phyloP scores from a whole-genome alignment of 108 stramenopile species.

The Stephanodiscus minutulus region DNA sequence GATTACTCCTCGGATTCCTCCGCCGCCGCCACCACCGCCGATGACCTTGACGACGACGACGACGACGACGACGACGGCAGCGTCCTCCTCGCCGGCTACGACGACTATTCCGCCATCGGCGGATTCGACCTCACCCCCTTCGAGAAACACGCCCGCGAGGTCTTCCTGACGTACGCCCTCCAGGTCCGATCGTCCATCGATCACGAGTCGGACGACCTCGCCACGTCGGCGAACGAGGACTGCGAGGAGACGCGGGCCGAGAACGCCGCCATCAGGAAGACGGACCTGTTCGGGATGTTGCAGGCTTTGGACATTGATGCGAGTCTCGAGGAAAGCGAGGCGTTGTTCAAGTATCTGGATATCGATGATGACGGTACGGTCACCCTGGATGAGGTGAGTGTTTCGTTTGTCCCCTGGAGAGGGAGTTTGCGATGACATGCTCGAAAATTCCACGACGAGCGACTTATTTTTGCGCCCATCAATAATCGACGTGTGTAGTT shows the following conservation, averaged over 20 bases:
- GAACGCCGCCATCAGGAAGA: conserved; percentile 36
- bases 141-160: conserved; percentile 50
- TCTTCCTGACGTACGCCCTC: conserved; percentile 45
- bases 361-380: conserved; percentile 53
- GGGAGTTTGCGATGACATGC: background rate
- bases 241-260: conserved; percentile 21
- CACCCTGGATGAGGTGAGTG: conserved; percentile 49
- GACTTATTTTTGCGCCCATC: background rate
- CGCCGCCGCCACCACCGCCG: conserved; percentile 5
- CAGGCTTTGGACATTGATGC: conserved; percentile 61
- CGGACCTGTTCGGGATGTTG: conserved; percentile 50
- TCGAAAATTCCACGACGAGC: background rate
- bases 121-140: conserved; percentile 45
- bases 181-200: conserved; percentile 45
- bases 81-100: conserved; percentile 10
- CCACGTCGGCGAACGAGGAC: conserved; percentile 10
- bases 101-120: conserved; percentile 20
- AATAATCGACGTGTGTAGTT: conserved; percentile 17
- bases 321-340: conserved; percentile 52
- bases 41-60: conserved; percentile 2
- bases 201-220: conserved; percentile 31
- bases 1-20: conserved; percentile 36
- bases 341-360: conserved; percentile 65
- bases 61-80: conserved; percentile 17
- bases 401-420: background rate